Percentiles rank a stretch among this genome's conserved stretches.
These are phyloP conservation scores for Adenanthera pavonina DNA, from an alignment of 306 rosid species.

Conservation along the genomic window DNA sequence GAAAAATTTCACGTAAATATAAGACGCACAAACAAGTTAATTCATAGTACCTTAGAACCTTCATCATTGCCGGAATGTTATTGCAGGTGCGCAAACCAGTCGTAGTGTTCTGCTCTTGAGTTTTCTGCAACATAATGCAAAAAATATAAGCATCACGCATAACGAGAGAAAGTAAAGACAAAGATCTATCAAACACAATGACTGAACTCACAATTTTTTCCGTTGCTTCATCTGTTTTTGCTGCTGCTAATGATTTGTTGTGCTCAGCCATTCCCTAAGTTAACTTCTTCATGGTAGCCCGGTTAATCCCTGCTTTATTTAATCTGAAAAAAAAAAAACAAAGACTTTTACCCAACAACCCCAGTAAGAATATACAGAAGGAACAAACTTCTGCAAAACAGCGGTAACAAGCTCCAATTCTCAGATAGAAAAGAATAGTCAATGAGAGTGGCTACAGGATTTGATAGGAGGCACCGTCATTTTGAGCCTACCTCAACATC, in stretches of 20 bases:
- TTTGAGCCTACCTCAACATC: too few relatives aligned
- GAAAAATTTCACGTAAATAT: too few relatives aligned
- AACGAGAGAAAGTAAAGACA: slow-evolving; percentile 8
- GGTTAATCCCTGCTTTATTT: slow-evolving; percentile 85
- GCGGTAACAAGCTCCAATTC: not conserved
- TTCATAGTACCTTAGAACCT: too few relatives aligned
- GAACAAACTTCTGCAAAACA: not conserved
- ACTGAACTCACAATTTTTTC: slow-evolving; percentile 72
- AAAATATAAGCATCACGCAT: slow-evolving; percentile 23
- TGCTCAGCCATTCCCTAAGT: slow-evolving; percentile 96
- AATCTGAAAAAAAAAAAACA: slow-evolving; percentile 54
- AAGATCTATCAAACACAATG: slow-evolving; percentile 17
- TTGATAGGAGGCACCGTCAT: too few relatives aligned
- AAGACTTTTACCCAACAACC: not conserved
- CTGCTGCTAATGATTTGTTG: slow-evolving; percentile 90
- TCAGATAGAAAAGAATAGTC: too few relatives aligned
- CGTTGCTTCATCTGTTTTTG: slow-evolving; percentile 96
- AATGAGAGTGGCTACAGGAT: too few relatives aligned
- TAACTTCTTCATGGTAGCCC: slow-evolving; percentile 92
- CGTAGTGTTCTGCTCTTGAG: slow-evolving; percentile 91
- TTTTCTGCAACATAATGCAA: slow-evolving; percentile 61
- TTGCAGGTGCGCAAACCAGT: slow-evolving; percentile 96
- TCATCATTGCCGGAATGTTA: slow-evolving; percentile 88
- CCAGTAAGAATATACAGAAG: not conserved
- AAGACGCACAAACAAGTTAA: too few relatives aligned